A percentile compares a stretch with the other conserved stretches of the same genome.
Conservation (phyloP, 2,329 filamentous ascomycete genomes). For the Pyrenophora graminea region DNA sequence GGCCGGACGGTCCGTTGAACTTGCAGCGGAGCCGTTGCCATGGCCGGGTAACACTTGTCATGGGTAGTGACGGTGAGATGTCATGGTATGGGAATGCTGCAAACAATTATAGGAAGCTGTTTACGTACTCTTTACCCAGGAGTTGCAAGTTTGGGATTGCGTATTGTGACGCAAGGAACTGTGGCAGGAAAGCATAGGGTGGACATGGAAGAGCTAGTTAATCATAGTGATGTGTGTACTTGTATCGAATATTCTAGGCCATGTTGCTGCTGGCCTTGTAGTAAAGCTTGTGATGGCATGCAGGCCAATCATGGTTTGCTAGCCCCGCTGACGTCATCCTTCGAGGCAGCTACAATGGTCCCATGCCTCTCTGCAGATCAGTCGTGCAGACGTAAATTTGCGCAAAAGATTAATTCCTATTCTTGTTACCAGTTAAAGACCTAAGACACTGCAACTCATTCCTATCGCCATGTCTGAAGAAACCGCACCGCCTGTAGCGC, state of each 20-base stretch:
- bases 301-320: background rate
- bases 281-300: background rate
- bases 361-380: conserved; percentile 6
- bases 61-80: background rate
- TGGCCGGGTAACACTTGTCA: conserved; percentile 3
- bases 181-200: too few species aligned
- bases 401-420: conserved; percentile 5
- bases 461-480: conserved; percentile 35
- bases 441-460: background rate
- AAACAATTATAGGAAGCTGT: too few species aligned
- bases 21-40: conserved; percentile 13
- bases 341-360: conserved; percentile 8
- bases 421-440: background rate
- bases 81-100: too few species aligned
- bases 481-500: conserved; percentile 17
- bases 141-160: too few species aligned
- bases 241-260: too few species aligned
- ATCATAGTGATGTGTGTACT: too few species aligned
- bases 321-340: conserved; percentile 24
- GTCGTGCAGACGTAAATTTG: conserved; percentile 6
- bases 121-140: too few species aligned
- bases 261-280: too few species aligned
- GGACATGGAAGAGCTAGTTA: too few species aligned
- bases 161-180: too few species aligned
- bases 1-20: conserved; percentile 4